Base-by-base conservation (phyloP, 768 basidiomycete genomes). In the Boletus fagicola region DNA sequence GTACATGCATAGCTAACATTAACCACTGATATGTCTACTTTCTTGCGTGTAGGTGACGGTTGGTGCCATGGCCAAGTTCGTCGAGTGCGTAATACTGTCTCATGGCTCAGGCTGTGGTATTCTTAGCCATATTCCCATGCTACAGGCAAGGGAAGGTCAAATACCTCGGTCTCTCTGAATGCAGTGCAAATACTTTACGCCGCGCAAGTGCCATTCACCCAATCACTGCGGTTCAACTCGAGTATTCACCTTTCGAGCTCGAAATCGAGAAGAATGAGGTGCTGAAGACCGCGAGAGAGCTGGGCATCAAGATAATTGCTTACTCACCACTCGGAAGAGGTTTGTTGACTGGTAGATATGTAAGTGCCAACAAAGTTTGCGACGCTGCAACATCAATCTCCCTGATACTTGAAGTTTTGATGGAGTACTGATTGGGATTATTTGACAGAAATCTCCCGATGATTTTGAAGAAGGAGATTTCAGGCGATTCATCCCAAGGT, bases 271-370 rank as follows among this genome's bases (percentile, higher is more conserved):
- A 76, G 57, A 74, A 79, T 35, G 70, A 61, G 2, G 61, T 83
- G 1, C 65, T 81, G 38, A 67, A 75, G 28, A 76, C 80, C 1
- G 76, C 75, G 13, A 68, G 80, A 22, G 82, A 83, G 60, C 69
- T 83, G 6, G 80, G 80, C 13, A 73, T 82, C 38, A 72, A 76
- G 44, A 73, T 81, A 22, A 68, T 85, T 9, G 79, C 80, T 1
- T 84, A 83, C 56, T 76, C 77, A 2, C 83, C 83, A 2, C 72
- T 84, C 28, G 82, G 82, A 18, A 72, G 80, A 33, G 82, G 82
- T 2, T 54, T 83, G n/a, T 61, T 83, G 49, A 82, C 78, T 0
- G 81, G 83, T 2, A 65, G 69, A 55, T 76, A 73, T 51, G 77
- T 78, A 51, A 58, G 74, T 58, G 33, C 26, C 49, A 8, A 20